Evolutionary conservation across 352 stramenopile genomes (phyloP).

Genomic region (Peronospora belbahrii): DNA sequence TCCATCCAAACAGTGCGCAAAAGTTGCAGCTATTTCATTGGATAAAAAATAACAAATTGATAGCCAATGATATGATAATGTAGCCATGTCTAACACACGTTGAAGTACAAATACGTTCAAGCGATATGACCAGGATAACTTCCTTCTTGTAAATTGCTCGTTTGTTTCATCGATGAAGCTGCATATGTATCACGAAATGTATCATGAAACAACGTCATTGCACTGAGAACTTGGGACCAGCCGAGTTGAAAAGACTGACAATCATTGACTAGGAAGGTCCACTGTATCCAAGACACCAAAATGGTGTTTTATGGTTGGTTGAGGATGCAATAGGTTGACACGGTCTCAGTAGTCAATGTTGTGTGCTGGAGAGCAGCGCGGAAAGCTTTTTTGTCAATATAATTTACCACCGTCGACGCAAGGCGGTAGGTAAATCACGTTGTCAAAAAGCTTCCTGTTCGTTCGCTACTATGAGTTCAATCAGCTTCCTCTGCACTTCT

Average conservation of each 20-base stretch:
- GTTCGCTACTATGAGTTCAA: conserved; percentile 62
- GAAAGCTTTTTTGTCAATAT: too few relatives aligned
- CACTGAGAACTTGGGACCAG: not conserved
- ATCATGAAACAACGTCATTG: not conserved
- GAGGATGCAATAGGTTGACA: too few relatives aligned
- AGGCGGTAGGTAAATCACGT: too few relatives aligned
- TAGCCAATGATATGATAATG: conserved; percentile 8
- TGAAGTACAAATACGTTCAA: too few relatives aligned
- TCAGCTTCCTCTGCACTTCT: conserved; percentile 54
- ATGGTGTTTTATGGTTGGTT: too few relatives aligned
- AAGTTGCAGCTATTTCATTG: conserved; percentile 2
- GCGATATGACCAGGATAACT: too few relatives aligned
- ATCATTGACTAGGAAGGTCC: too few relatives aligned
- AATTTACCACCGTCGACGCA: too few relatives aligned
- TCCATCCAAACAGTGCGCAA: conserved; percentile 14
- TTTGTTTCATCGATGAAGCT: not conserved
- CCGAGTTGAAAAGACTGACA: conserved; percentile 5
- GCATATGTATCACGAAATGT: not conserved
- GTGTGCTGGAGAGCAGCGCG: too few relatives aligned
- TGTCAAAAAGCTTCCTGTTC: too few relatives aligned
- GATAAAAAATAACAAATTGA: conserved; percentile 3
- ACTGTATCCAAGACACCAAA: too few relatives aligned
- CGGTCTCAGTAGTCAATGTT: too few relatives aligned
- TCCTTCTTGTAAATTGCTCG: not conserved
- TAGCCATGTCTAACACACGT: conserved; percentile 9